phyloP scores from a whole-genome alignment of 495 filamentous ascomycete genomes.

The Geoglossum glabrum region DNA sequence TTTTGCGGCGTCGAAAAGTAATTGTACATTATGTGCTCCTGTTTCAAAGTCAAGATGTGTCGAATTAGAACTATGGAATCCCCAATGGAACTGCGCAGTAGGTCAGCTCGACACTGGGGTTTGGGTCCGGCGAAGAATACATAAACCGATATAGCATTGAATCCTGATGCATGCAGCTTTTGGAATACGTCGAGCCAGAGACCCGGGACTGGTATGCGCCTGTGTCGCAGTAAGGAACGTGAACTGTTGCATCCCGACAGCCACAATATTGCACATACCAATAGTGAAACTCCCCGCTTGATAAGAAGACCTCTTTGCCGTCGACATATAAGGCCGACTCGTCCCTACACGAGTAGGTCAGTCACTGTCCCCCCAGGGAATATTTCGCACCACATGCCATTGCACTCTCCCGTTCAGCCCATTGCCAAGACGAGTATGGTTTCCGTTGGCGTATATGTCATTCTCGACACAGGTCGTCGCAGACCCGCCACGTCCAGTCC shows the following conservation, averaged over 20 bases:
- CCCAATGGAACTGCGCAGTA: not conserved
- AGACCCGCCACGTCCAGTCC: not conserved
- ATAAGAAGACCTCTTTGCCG: not conserved
- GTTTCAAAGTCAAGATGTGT: constrained; percentile 11
- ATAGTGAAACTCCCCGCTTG: not conserved
- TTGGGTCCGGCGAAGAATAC: constrained; percentile 8
- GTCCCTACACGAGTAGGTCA: not conserved
- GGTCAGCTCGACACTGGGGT: not conserved
- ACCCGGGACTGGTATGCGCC: constrained; percentile 12
- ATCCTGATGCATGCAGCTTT: constrained; percentile 12
- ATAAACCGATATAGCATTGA: constrained; percentile 13
- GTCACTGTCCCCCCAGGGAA: not conserved
- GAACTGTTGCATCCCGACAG: not conserved
- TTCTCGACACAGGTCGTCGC: not conserved
- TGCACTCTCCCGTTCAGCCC: not conserved
- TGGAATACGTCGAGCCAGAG: constrained; percentile 14
- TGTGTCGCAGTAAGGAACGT: not conserved
- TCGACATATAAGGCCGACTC: not conserved
- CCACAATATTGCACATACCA: not conserved
- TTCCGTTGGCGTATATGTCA: not conserved
- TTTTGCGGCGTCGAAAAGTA: constrained; percentile 11
- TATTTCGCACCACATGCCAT: not conserved
- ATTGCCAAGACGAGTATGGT: not conserved
- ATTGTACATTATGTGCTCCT: constrained; percentile 10
- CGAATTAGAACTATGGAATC: constrained; percentile 10